Conservation (phyloP, 2,329 filamentous ascomycete genomes). For the Cladosporium sp. region DNA sequence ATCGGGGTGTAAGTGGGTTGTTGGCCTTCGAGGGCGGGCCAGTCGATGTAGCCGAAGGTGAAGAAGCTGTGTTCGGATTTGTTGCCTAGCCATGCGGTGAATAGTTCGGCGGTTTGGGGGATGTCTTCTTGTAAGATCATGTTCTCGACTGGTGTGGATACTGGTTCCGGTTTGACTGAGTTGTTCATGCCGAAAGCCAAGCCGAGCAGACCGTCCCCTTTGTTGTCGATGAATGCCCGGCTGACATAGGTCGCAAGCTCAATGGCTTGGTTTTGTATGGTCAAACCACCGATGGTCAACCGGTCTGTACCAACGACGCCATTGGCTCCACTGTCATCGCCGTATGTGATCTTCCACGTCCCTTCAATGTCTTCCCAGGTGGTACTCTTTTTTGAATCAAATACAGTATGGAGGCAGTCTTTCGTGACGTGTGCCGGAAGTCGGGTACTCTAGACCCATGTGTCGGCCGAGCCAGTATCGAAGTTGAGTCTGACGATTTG, state of each 20-base stretch:
- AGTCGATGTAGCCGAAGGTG: conserved; percentile 69
- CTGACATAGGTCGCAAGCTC: conserved; percentile 61
- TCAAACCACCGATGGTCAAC: conserved; percentile 58
- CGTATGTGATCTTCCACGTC: conserved; percentile 64
- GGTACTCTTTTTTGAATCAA: conserved; percentile 57
- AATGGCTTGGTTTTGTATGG: conserved; percentile 58
- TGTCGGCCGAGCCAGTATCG: conserved; percentile 67
- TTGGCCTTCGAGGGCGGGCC: conserved; percentile 51
- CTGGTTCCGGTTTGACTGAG: conserved; percentile 43
- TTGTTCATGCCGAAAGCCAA: conserved; percentile 53
- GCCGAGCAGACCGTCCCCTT: conserved; percentile 63
- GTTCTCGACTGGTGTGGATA: conserved; percentile 63
- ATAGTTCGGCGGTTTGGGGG: conserved; percentile 51
- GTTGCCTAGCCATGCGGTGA: conserved; percentile 61
- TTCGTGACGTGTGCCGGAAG: conserved; percentile 30
- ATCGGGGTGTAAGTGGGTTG: conserved; percentile 53
- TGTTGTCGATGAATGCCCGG: conserved; percentile 50
- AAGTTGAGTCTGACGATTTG: conserved; percentile 54
- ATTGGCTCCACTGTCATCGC: conserved; percentile 63
- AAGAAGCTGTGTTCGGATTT: conserved; percentile 58
- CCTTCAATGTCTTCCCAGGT: conserved; percentile 46
- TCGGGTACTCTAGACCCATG: conserved; percentile 47
- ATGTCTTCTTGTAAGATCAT: conserved; percentile 60
- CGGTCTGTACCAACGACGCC: conserved; percentile 62
- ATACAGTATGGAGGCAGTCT: conserved; percentile 48